These are phyloP conservation scores for Tylopilus sp. DNA, from an alignment of 768 basidiomycete genomes.

Conservation along the genomic window DNA sequence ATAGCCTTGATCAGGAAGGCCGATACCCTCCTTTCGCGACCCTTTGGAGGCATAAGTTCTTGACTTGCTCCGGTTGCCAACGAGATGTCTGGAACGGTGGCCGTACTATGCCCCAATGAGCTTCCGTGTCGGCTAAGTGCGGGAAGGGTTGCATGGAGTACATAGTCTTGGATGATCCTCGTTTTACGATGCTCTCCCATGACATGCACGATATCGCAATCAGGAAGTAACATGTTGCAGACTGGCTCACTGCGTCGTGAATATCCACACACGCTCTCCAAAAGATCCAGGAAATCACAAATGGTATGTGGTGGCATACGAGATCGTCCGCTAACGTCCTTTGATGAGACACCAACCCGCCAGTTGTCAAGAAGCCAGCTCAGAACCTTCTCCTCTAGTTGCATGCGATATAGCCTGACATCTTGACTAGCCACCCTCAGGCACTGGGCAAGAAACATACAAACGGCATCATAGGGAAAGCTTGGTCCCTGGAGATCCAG, in stretches of 20 bases:
- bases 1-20: conserved; percentile 61
- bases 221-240: conserved; percentile 59
- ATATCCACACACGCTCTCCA: conserved; percentile 63
- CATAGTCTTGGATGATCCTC: conserved; percentile 62
- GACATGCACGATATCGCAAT: conserved; percentile 60
- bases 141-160: conserved; percentile 65
- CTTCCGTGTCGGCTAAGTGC: conserved; percentile 23
- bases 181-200: conserved; percentile 57
- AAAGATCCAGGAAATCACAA: conserved; percentile 58
- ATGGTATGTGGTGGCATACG: conserved; percentile 52
- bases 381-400: conserved; percentile 82
- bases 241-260: conserved; percentile 43
- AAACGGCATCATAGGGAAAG: conserved; percentile 87
- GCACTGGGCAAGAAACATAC: conserved; percentile 70
- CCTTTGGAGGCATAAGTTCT: conserved; percentile 45
- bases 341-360: conserved; percentile 43
- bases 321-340: conserved; percentile 33
- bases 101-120: conserved; percentile 1
- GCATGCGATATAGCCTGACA: conserved; percentile 77
- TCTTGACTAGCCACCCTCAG: conserved; percentile 76
- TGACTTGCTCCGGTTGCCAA: conserved; percentile 12
- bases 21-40: conserved; percentile 61
- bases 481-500: conserved; percentile 88
- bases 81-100: conserved; percentile 1
- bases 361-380: conserved; percentile 79